phyloP scores from a whole-genome alignment of 2,329 filamentous ascomycete species.

The Aspergillus latus region DNA sequence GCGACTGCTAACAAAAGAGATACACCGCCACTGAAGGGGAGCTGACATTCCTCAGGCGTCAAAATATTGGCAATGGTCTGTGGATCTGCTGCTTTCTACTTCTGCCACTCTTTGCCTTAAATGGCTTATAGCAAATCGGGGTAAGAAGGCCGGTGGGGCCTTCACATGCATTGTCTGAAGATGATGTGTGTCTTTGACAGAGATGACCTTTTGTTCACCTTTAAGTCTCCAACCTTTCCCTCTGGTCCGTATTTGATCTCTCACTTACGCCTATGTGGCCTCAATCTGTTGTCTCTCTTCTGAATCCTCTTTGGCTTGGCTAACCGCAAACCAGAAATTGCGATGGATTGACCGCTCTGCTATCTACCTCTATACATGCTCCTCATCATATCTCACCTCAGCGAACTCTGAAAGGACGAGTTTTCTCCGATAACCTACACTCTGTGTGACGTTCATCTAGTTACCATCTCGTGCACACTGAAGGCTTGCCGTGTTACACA shows the following conservation, averaged over 20 bases:
- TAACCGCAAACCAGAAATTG: neutral
- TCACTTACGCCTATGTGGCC: neutral
- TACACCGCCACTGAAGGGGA: neutral
- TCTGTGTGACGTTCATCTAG: neutral
- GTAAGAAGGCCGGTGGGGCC: conserved; percentile 13
- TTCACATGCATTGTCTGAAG: conserved; percentile 26
- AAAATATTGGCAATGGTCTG: neutral
- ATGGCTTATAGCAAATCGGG: neutral
- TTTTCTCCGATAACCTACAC: neutral
- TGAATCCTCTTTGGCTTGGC: neutral
- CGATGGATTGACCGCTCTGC: neutral
- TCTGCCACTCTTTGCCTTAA: neutral
- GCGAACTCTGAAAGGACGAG: neutral
- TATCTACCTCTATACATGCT: neutral
- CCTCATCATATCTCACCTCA: neutral
- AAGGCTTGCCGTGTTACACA: neutral
- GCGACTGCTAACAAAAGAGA: neutral
- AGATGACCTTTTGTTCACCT: neutral
- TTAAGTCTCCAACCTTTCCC: neutral
- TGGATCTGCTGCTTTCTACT: neutral
- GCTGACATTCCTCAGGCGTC: neutral
- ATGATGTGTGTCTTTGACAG: conserved; percentile 15
- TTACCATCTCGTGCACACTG: neutral
- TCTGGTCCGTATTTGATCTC: neutral
- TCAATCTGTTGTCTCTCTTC: neutral